phyloP scores from a whole-genome alignment of 2,329 filamentous ascomycete genomes.

The Proliferodiscus dingleyae region DNA sequence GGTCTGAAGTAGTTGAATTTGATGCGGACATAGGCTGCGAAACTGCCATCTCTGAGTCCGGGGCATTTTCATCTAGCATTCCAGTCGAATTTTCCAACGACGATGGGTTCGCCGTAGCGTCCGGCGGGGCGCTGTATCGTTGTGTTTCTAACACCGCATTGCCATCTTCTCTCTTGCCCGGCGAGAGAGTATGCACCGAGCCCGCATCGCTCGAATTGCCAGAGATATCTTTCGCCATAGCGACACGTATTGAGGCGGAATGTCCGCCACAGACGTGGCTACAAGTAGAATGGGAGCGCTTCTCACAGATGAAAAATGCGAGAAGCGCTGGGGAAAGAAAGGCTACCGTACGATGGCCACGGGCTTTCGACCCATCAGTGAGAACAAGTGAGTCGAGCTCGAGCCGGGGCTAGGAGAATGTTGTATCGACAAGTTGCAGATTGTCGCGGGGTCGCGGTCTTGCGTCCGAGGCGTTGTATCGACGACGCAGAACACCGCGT shows the following conservation, averaged over 20 bases:
- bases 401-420: not conserved
- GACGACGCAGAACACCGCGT: not conserved
- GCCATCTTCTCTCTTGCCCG: constrained; percentile 16
- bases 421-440: not conserved
- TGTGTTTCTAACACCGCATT: constrained; percentile 13
- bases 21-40: constrained; percentile 46
- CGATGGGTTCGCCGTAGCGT: constrained; percentile 4
- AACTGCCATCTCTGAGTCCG: constrained; percentile 20
- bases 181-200: constrained; percentile 14
- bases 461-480: not conserved
- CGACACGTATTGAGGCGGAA: constrained; percentile 7
- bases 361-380: constrained; percentile 29
- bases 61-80: constrained; percentile 10
- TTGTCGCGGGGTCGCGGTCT: not conserved
- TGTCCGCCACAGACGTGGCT: constrained; percentile 4
- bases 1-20: constrained; percentile 41
- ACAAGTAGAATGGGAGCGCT: constrained; percentile 24
- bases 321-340: constrained; percentile 31
- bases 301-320: constrained; percentile 27
- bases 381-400: not conserved
- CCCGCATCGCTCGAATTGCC: constrained; percentile 23
- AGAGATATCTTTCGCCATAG: constrained; percentile 29
- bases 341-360: constrained; percentile 27
- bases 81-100: constrained; percentile 11
- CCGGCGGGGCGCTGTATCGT: constrained; percentile 9